A percentile compares a stretch with the other conserved stretches of the same genome.
phyloP scores from a whole-genome alignment of 352 stramenopile genomes.

The Halophytophthora batemanensis region DNA sequence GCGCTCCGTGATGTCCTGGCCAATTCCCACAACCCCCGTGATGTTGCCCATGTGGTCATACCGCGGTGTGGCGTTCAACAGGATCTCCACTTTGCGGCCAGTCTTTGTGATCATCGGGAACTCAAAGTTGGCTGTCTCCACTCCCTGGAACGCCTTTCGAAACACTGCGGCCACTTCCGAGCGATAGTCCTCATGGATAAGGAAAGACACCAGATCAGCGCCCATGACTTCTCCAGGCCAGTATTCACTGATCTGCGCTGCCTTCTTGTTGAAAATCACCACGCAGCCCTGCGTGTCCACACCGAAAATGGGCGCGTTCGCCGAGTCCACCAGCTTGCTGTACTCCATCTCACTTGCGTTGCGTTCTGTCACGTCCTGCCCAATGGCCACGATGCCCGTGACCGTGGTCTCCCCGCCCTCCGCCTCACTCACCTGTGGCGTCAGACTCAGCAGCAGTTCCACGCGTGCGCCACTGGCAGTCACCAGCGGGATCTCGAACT shows the following conservation, averaged over 20 bases:
- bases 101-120: slow-evolving; percentile 82
- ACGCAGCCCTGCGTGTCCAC: slow-evolving; percentile 55
- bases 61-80: slow-evolving; percentile 73
- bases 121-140: slow-evolving; percentile 76
- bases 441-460: slow-evolving; percentile 55
- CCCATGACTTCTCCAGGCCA: slow-evolving; percentile 85
- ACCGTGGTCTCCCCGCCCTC: slow-evolving; percentile 28
- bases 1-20: slow-evolving; percentile 79
- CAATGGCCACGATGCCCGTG: slow-evolving; percentile 60
- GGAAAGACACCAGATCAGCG: slow-evolving; percentile 63
- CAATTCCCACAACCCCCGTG: slow-evolving; percentile 74
- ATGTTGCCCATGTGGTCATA: slow-evolving; percentile 63
- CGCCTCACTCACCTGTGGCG: slow-evolving; percentile 37
- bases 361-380: slow-evolving; percentile 60
- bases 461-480: slow-evolving; percentile 44
- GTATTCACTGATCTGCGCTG: slow-evolving; percentile 86
- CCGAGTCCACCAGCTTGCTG: slow-evolving; percentile 67
- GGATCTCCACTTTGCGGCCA: slow-evolving; percentile 67
- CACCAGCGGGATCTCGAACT: slow-evolving; percentile 55
- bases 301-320: slow-evolving; percentile 78
- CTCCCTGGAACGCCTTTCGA: slow-evolving; percentile 57
- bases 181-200: slow-evolving; percentile 78
- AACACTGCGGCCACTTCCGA: slow-evolving; percentile 64
- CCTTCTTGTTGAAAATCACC: slow-evolving; percentile 91
- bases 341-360: slow-evolving; percentile 72